Evolutionary conservation across 1,284 basidiomycete genomes (phyloP).

Genomic region (Boletellus dicymbophilus): DNA sequence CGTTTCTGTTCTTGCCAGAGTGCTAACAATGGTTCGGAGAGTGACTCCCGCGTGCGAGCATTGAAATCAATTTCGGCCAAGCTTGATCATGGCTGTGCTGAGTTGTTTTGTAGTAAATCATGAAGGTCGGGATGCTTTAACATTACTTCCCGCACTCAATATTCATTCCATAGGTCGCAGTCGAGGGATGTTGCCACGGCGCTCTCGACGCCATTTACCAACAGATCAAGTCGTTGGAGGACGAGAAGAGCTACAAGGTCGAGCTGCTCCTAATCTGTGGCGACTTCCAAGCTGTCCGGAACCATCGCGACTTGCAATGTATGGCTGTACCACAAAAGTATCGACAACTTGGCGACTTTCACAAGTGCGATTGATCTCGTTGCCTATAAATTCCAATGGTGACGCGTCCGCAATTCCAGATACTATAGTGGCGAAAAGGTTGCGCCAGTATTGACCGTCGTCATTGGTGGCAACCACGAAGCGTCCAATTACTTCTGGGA

Average conservation of each 20-base stretch:
- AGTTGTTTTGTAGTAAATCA: no score
- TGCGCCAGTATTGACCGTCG: conserved; percentile 89
- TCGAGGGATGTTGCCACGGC: conserved; percentile 97
- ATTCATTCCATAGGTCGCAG: conserved; percentile 62
- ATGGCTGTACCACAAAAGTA: conserved; percentile 95
- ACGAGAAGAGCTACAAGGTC: conserved; percentile 63
- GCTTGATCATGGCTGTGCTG: no score
- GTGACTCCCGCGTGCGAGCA: conserved; percentile 23
- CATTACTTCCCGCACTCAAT: neutral
- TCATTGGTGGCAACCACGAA: conserved; percentile 99
- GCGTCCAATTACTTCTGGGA: conserved; percentile 98
- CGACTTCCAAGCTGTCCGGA: conserved; percentile 95
- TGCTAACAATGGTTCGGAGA: no score
- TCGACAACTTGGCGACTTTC: conserved; percentile 80
- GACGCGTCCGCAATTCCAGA: conserved; percentile 36
- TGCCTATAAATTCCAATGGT: neutral
- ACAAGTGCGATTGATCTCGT: conserved; percentile 51
- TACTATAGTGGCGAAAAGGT: conserved; percentile 85
- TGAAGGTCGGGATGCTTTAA: conserved; percentile 19
- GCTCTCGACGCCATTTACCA: conserved; percentile 85
- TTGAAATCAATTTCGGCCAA: no score
- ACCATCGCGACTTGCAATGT: conserved; percentile 82
- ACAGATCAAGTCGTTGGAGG: conserved; percentile 70
- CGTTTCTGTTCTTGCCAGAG: no score
- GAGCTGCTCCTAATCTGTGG: conserved; percentile 92